A percentile compares a stretch with the other conserved stretches of the same genome.
phyloP scores from a whole-genome alignment of 495 filamentous ascomycete species.

The Polyplosphaeria fusca region DNA sequence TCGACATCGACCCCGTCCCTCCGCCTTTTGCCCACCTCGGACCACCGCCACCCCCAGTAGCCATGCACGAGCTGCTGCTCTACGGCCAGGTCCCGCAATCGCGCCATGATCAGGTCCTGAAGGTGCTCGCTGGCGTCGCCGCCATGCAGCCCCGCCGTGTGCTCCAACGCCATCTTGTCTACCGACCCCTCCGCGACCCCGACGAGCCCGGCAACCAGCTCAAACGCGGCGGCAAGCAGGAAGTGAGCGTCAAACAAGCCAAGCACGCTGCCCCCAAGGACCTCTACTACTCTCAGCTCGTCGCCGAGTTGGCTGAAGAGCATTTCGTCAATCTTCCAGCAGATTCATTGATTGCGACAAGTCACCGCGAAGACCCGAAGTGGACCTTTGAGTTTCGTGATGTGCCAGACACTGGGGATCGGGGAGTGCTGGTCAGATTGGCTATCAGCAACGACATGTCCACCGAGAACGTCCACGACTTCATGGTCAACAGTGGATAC shows the following conservation, averaged over 20 bases:
- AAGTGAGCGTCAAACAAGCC: slow-evolving; percentile 26
- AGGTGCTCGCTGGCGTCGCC: slow-evolving; percentile 64
- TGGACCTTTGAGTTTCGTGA: slow-evolving; percentile 47
- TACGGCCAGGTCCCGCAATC: slow-evolving; percentile 47
- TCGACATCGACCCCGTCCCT: neutral
- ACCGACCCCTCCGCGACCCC: slow-evolving; percentile 54
- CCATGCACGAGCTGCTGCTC: slow-evolving; percentile 55
- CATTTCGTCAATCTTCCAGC: slow-evolving; percentile 28
- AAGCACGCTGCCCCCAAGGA: slow-evolving; percentile 32
- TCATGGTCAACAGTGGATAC: slow-evolving; percentile 45
- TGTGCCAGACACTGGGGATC: slow-evolving; percentile 45
- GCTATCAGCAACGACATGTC: slow-evolving; percentile 39
- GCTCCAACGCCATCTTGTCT: slow-evolving; percentile 61
- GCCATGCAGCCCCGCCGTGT: slow-evolving; percentile 62
- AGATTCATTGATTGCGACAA: neutral
- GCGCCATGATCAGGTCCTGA: slow-evolving; percentile 58
- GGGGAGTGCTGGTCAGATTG: slow-evolving; percentile 40
- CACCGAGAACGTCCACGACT: slow-evolving; percentile 43
- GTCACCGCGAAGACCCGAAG: slow-evolving; percentile 1
- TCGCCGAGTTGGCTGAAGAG: slow-evolving; percentile 35
- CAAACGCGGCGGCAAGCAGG: slow-evolving; percentile 37
- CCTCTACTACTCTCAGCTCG: slow-evolving; percentile 45
- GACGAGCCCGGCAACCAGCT: slow-evolving; percentile 37
- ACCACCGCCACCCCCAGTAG: neutral
- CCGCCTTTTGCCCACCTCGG: neutral